Evolutionary conservation across 2,329 filamentous ascomycete genomes (phyloP).

Genomic region (Cladophialophora immunda): DNA sequence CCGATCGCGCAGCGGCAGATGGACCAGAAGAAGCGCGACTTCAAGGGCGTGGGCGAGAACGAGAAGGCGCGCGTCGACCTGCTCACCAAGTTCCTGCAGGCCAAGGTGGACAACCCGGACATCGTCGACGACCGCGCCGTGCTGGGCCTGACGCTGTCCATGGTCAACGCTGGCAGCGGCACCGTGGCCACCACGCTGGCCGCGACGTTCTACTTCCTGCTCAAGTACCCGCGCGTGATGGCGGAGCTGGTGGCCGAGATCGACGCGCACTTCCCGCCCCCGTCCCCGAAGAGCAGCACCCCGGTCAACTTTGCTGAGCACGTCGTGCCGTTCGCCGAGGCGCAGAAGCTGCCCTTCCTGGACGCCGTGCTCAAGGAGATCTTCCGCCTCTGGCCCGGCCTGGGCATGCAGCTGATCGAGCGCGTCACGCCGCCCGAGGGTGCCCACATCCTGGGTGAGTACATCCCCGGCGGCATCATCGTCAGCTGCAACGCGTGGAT

Average conservation of each 20-base stretch:
- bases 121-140: conserved; percentile 29
- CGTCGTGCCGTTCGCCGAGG: conserved; percentile 41
- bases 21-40: conserved; percentile 55
- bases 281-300: conserved; percentile 29
- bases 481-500: conserved; percentile 47
- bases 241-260: conserved; percentile 43
- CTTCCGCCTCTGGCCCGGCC: conserved; percentile 48
- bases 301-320: conserved; percentile 20
- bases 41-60: conserved; percentile 14
- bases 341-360: conserved; percentile 44
- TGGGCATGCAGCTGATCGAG: conserved; percentile 46
- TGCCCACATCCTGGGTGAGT: conserved; percentile 42
- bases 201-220: conserved; percentile 76
- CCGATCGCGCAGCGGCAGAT: conserved; percentile 73
- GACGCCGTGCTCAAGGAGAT: conserved; percentile 49
- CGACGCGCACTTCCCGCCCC: conserved; percentile 37
- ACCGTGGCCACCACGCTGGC: conserved; percentile 78
- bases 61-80: conserved; percentile 17
- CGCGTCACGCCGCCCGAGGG: conserved; percentile 46
- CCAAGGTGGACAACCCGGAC: conserved; percentile 28
- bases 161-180: conserved; percentile 70
- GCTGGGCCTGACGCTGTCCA: conserved; percentile 35
- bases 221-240: conserved; percentile 65
- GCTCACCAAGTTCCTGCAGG: conserved; percentile 37
- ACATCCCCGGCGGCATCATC: conserved; percentile 43